A percentile compares a stretch with the other conserved stretches of the same genome.
phyloP scores from a whole-genome alignment of 2,329 filamentous ascomycete genomes.

The Rutstroemia sp. region DNA sequence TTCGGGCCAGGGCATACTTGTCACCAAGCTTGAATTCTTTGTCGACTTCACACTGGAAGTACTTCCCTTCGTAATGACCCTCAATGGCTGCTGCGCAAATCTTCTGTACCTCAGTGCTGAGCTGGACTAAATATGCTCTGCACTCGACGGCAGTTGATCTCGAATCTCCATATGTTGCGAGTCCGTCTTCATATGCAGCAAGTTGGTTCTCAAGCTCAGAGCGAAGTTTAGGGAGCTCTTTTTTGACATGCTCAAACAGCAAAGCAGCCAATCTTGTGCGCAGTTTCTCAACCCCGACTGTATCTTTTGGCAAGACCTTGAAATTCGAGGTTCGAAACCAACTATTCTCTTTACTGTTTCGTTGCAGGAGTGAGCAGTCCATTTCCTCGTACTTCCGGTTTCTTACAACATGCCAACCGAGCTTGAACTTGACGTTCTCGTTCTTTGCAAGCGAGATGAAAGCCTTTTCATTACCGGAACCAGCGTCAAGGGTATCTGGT shows the following conservation, averaged over 20 bases:
- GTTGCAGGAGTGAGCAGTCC: conserved; percentile 22
- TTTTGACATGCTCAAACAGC: conserved; percentile 29
- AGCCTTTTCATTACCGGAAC: conserved; percentile 30
- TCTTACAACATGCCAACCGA: conserved; percentile 43
- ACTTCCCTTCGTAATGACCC: conserved; percentile 29
- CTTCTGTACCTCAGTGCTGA: conserved; percentile 26
- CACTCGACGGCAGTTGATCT: conserved; percentile 17
- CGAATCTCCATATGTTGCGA: conserved; percentile 12
- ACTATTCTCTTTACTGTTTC: conserved; percentile 16
- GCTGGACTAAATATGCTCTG: conserved; percentile 21
- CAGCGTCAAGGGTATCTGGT: conserved; percentile 32
- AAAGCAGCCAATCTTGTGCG: conserved; percentile 21
- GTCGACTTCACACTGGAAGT: conserved; percentile 19
- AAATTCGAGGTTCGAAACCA: conserved; percentile 27
- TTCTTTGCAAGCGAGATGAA: conserved; percentile 35
- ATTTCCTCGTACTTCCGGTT: conserved; percentile 36
- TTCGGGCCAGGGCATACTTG: conserved; percentile 14
- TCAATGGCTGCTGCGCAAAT: conserved; percentile 28
- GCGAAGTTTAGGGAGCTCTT: conserved; percentile 24
- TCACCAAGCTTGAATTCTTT: conserved; percentile 15
- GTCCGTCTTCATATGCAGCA: background rate
- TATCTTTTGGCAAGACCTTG: conserved; percentile 18
- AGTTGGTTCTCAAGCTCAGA: conserved; percentile 17
- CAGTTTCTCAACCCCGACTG: conserved; percentile 23
- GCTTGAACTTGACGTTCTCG: conserved; percentile 33